Base-by-base conservation (phyloP, 768 basidiomycete species). In the Lepiota subincarnata region DNA sequence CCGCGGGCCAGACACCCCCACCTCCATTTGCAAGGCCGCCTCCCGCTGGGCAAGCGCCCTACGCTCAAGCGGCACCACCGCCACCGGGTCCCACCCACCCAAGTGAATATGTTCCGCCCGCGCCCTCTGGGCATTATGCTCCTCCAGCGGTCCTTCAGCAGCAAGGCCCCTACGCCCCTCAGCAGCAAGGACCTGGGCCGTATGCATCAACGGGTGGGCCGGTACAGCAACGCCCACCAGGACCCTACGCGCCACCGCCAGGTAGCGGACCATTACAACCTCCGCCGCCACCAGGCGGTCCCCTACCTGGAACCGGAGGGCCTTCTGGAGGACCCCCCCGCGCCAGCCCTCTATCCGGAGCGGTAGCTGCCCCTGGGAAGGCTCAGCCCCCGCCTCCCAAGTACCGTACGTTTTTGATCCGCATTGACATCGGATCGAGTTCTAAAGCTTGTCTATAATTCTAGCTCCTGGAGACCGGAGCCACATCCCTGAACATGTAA, bases 401-500 rank as follows among this genome's bases (percentile, higher is more conserved):
- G 66, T 80, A 79, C 61, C 76, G 78, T 79, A 58, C 48, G 78
- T 73, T 6, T 24, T 53, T 10, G 41, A 3, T 38, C 16, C 43
- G 26, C 22, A 6, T 44, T 7, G 14, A 16, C 37, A 1, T 39
- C 46, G 10, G 14, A 6, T 18, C 8, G 36, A 13, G 18, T 26
- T 13, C 46, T 34, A 35, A 57, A 64, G 28, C 61, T 35, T 31
- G 50, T 55, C 47, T 22, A 4, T 44, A 1, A 52, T 64, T 42
- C 12, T 64, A 96, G 93, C 95, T 39, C 77, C 84, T 48, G 95
- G 96, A 51, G 96, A 98, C 66, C 79, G 94, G 22, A 82, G 81
- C n/a, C 96, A 98, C 67, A 97, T 98, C 48, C 87, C 93, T 0
- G 83, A 86, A 7, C 71, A 76, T 42, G 76, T 80, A 18, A 68